phyloP scores from a whole-genome alignment of 805 yeast genomes.

The Lachancea meyersii region DNA sequence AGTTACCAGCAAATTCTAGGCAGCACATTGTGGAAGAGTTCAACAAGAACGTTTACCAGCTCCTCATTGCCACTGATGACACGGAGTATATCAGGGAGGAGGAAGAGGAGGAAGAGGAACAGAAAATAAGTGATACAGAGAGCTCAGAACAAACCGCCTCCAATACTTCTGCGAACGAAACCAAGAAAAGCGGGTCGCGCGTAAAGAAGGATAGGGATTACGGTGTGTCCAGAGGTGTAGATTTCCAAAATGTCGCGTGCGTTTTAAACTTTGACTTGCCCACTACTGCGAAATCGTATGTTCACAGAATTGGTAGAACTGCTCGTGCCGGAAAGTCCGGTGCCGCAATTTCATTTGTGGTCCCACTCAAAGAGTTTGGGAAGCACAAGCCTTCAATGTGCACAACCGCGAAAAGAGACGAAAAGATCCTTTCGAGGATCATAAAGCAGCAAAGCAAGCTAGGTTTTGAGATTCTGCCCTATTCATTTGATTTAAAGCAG shows the following conservation, averaged over 20 bases:
- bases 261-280: constrained; percentile 95
- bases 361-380: constrained; percentile 76
- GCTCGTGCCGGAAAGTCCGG: constrained; percentile 97
- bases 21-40: constrained; percentile 93
- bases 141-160: constrained; percentile 9
- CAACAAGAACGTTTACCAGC: constrained; percentile 78
- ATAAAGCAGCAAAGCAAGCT: constrained; percentile 66
- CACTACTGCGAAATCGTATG: constrained; percentile 77
- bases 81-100: constrained; percentile 46
- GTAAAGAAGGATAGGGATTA: constrained; percentile 62
- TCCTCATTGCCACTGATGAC: constrained; percentile 94
- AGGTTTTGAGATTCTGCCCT: constrained; percentile 76
- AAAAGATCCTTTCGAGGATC: constrained; percentile 72
- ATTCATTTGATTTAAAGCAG: constrained; percentile 84
- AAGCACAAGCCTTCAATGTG: constrained; percentile 78
- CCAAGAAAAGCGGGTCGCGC: constrained; percentile 23
- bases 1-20: constrained; percentile 86
- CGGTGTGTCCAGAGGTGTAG: constrained; percentile 96
- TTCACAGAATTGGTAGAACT: constrained; percentile 93
- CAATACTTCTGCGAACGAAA: constrained; percentile 17
- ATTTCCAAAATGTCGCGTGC: constrained; percentile 92
- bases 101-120: constrained; percentile 36
- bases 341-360: constrained; percentile 88
- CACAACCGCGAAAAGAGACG: constrained; percentile 71
- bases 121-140: not conserved